Evolutionary conservation across 768 basidiomycete species (phyloP).

Genomic region (Aureoboletus auriporus): DNA sequence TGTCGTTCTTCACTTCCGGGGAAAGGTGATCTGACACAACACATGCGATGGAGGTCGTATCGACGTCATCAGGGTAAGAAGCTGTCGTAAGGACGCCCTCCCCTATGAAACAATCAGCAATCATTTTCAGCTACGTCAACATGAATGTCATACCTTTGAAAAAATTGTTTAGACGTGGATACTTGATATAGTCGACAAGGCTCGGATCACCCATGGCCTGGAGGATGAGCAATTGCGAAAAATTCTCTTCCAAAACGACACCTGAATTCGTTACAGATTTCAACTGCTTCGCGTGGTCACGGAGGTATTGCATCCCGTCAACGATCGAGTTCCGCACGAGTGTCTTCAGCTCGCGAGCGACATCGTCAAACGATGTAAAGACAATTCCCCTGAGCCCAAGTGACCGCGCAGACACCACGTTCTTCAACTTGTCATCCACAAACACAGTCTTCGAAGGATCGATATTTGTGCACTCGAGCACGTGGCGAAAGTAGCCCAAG

Average conservation of each 20-base stretch:
- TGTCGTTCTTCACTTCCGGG: slow-evolving; percentile 14
- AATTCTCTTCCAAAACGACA: slow-evolving; percentile 17
- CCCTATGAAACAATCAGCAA: slow-evolving; percentile 6
- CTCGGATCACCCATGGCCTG: slow-evolving; percentile 12
- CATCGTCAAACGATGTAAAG: slow-evolving; percentile 15
- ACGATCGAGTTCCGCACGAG: slow-evolving; percentile 14
- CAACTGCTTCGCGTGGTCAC: slow-evolving; percentile 11
- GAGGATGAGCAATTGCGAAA: slow-evolving; percentile 18
- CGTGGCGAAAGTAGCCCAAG: slow-evolving; percentile 16
- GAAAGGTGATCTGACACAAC: slow-evolving; percentile 12
- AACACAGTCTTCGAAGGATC: slow-evolving; percentile 19
- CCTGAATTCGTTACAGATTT: slow-evolving; percentile 14
- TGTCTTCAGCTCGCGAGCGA: slow-evolving; percentile 9
- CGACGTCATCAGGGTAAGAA: slow-evolving; percentile 15
- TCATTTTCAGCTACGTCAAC: neutral
- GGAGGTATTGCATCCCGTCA: slow-evolving; percentile 14
- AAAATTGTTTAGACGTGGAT: slow-evolving; percentile 18
- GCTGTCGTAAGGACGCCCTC: slow-evolving; percentile 6
- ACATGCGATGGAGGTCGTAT: slow-evolving; percentile 19
- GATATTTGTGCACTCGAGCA: slow-evolving; percentile 12
- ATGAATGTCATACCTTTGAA: slow-evolving; percentile 11
- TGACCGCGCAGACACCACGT: slow-evolving; percentile 16
- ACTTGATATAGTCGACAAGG: slow-evolving; percentile 18
- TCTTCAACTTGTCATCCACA: slow-evolving; percentile 23
- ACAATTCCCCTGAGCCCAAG: slow-evolving; percentile 19